phyloP scores from a whole-genome alignment of 2,329 filamentous ascomycete genomes.

The Pyrenochaeta sp. region DNA sequence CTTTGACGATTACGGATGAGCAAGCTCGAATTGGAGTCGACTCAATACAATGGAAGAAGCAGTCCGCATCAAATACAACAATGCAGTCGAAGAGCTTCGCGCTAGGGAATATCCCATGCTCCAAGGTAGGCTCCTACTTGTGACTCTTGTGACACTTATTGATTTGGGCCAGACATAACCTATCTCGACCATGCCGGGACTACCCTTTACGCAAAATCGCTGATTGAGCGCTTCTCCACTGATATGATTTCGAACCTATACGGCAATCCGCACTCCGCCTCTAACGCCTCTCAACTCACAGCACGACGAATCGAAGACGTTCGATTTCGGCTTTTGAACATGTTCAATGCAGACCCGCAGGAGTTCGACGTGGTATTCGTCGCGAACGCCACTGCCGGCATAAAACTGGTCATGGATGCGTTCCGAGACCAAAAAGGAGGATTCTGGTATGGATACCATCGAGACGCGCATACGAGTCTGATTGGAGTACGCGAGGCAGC shows the following conservation, averaged over 20 bases:
- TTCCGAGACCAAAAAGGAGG: constrained; percentile 74
- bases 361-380: constrained; percentile 91
- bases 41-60: constrained; percentile 37
- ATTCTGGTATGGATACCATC: constrained; percentile 84
- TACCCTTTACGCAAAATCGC: constrained; percentile 80
- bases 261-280: constrained; percentile 92
- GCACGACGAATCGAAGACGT: constrained; percentile 79
- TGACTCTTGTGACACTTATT: neutral
- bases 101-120: constrained; percentile 74
- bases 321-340: constrained; percentile 73
- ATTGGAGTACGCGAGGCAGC: constrained; percentile 81
- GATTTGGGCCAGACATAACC: constrained; percentile 64
- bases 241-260: constrained; percentile 82
- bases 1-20: constrained; percentile 36
- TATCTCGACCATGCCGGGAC: constrained; percentile 97
- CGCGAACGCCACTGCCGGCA: constrained; percentile 87
- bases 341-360: constrained; percentile 82
- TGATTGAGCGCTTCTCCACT: constrained; percentile 80
- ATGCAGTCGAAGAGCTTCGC: constrained; percentile 66
- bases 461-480: constrained; percentile 85
- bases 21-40: neutral
- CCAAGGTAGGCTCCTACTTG: constrained; percentile 59
- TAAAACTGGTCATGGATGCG: constrained; percentile 85
- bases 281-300: constrained; percentile 79
- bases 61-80: constrained; percentile 60